phyloP scores from a whole-genome alignment of 805 yeast genomes.

The Ogataea philodendri region DNA sequence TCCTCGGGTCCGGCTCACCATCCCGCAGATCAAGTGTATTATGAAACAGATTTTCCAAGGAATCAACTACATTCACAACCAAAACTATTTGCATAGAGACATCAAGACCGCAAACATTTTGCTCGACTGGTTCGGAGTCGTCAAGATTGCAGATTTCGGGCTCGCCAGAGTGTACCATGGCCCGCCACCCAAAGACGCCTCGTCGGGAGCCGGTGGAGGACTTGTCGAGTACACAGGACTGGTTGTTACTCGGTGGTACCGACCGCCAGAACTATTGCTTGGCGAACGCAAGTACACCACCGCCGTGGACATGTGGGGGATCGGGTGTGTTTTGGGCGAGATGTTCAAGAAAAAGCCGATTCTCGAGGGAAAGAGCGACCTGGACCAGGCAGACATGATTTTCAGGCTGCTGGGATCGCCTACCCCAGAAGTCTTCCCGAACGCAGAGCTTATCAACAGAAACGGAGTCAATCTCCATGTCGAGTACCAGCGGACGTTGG shows the following conservation, averaged over 20 bases:
- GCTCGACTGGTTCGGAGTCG: slow-evolving; percentile 67
- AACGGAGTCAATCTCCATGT: slow-evolving; percentile 39
- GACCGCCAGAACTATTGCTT: slow-evolving; percentile 89
- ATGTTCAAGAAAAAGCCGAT: slow-evolving; percentile 80
- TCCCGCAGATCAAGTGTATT: slow-evolving; percentile 78
- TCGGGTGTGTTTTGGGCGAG: slow-evolving; percentile 95
- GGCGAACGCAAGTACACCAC: slow-evolving; percentile 88
- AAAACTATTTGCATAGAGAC: slow-evolving; percentile 74
- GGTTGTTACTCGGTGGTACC: slow-evolving; percentile 96
- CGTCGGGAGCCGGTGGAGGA: slow-evolving; percentile 51
- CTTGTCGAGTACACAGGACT: slow-evolving; percentile 51
- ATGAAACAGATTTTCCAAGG: slow-evolving; percentile 78
- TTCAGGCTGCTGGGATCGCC: slow-evolving; percentile 86
- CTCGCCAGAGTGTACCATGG: slow-evolving; percentile 66
- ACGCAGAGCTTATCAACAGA: slow-evolving; percentile 56
- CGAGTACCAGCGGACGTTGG: slow-evolving; percentile 41
- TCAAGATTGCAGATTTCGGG: slow-evolving; percentile 95
- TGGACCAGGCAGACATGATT: slow-evolving; percentile 81
- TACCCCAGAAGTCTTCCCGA: slow-evolving; percentile 56
- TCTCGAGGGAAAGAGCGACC: slow-evolving; percentile 78
- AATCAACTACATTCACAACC: slow-evolving; percentile 71
- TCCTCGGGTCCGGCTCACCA: slow-evolving; percentile 57
- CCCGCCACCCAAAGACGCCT: slow-evolving; percentile 23
- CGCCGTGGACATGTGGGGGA: slow-evolving; percentile 97
- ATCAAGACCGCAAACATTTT: slow-evolving; percentile 95